Conservation (phyloP, 129 eudicot genomes). For the Centrapalus pauciflorus region DNA sequence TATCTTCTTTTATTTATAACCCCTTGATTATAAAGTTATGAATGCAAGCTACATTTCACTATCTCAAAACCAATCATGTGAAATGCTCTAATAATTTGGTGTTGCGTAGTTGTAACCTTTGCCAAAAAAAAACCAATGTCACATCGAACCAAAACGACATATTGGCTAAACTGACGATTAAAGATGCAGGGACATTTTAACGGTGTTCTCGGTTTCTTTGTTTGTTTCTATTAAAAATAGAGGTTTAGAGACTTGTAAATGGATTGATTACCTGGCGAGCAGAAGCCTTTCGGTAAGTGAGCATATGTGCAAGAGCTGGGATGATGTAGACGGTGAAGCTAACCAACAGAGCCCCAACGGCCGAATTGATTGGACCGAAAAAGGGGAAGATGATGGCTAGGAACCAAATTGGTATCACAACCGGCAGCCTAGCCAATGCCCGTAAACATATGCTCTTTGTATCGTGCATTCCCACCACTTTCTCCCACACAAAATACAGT, state of each 20-base stretch:
- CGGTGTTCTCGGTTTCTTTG: background rate
- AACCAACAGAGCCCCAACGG: constrained; percentile 79
- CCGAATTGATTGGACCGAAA: constrained; percentile 79
- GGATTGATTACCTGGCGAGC: constrained; percentile 62
- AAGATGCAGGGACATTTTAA: too few species aligned
- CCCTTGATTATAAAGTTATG: background rate
- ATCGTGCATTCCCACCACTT: constrained; percentile 74
- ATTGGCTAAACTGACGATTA: background rate
- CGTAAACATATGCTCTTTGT: constrained; percentile 76
- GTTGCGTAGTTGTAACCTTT: background rate
- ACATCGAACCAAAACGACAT: background rate
- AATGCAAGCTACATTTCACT: constrained; percentile 21
- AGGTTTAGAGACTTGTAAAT: background rate
- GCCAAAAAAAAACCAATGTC: background rate
- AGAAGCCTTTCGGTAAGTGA: constrained; percentile 60
- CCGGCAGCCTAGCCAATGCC: constrained; percentile 70
- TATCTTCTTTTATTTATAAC: constrained; percentile 19
- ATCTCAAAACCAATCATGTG: constrained; percentile 28
- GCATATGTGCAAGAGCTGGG: constrained; percentile 83
- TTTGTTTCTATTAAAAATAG: background rate
- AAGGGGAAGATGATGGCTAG: constrained; percentile 76
- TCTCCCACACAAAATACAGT: constrained; percentile 80
- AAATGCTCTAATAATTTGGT: constrained; percentile 14
- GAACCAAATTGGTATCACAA: constrained; percentile 76
- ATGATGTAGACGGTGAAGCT: constrained; percentile 86